Evolutionary conservation across 2,329 filamentous ascomycete species (phyloP).

Genomic region (Fusarium tricinctum): DNA sequence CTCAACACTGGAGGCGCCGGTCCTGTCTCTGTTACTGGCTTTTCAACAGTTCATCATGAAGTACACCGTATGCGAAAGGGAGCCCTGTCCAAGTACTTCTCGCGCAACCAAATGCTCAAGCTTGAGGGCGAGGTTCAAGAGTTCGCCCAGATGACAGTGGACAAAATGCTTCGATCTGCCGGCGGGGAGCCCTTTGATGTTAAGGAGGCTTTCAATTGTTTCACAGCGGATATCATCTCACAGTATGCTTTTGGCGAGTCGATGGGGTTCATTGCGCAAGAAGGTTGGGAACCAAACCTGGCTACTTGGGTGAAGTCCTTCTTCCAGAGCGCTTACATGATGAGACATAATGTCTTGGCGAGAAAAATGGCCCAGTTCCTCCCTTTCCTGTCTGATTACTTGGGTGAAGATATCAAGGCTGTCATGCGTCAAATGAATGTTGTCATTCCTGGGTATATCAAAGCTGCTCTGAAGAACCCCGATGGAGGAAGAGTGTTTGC

Average conservation of each 20-base stretch:
- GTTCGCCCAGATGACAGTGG: slow-evolving; percentile 45
- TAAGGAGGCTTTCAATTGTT: slow-evolving; percentile 56
- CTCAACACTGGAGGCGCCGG: slow-evolving; percentile 33
- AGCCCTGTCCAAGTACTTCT: slow-evolving; percentile 54
- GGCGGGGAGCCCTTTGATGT: slow-evolving; percentile 52
- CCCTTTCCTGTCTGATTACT: slow-evolving; percentile 28
- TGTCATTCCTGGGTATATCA: slow-evolving; percentile 29
- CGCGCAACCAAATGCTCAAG: slow-evolving; percentile 51
- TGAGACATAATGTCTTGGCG: slow-evolving; percentile 50
- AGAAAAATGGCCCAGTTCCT: slow-evolving; percentile 41
- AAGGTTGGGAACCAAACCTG: slow-evolving; percentile 57
- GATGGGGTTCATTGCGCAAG: slow-evolving; percentile 50
- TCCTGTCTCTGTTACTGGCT: slow-evolving; percentile 19
- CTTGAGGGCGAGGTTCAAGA: slow-evolving; percentile 48
- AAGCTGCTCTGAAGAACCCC: slow-evolving; percentile 14
- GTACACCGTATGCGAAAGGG: slow-evolving; percentile 52
- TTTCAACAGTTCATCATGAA: slow-evolving; percentile 50
- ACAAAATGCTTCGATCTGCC: slow-evolving; percentile 50
- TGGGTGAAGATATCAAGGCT: slow-evolving; percentile 31
- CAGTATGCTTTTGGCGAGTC: slow-evolving; percentile 57
- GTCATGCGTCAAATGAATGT: slow-evolving; percentile 39
- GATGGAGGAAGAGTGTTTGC: slow-evolving; percentile 36
- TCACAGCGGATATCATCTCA: slow-evolving; percentile 57
- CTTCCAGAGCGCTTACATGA: slow-evolving; percentile 52
- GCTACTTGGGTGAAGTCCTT: slow-evolving; percentile 54